These are phyloP conservation scores for Euphrasia arctica DNA, from an alignment of 305 asterid species.

Conservation along the genomic window DNA sequence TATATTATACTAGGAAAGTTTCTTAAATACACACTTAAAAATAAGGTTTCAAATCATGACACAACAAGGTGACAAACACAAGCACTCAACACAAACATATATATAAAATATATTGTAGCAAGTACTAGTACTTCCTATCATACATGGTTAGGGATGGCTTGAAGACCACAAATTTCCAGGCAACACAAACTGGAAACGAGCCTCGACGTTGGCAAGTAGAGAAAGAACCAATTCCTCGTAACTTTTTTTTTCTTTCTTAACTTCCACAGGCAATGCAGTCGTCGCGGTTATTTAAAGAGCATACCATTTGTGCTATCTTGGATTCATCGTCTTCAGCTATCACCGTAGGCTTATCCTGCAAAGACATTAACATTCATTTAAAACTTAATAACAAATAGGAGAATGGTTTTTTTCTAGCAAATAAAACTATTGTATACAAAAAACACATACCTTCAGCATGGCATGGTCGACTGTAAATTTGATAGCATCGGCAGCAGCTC, in stretches of 20 bases:
- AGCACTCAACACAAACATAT: no score
- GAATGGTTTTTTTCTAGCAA: not conserved
- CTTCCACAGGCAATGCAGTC: slow-evolving; percentile 94
- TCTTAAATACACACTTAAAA: not conserved
- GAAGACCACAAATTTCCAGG: not conserved
- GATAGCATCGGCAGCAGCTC: slow-evolving; percentile 97
- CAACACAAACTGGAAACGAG: not conserved
- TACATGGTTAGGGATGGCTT: not conserved
- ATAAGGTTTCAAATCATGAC: not conserved
- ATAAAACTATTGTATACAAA: not conserved
- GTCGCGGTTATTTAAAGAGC: slow-evolving; percentile 71
- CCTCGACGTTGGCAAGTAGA: not conserved
- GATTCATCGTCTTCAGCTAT: slow-evolving; percentile 44
- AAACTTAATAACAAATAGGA: not conserved
- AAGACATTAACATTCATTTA: not conserved
- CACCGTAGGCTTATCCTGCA: slow-evolving; percentile 53
- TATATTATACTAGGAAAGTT: no score
- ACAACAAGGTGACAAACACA: no score
- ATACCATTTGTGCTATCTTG: slow-evolving; percentile 76
- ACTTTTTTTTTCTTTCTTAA: slow-evolving; percentile 19
- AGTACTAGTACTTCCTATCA: not conserved
- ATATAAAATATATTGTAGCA: no score
- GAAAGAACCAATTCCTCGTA: not conserved
- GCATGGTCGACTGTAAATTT: slow-evolving; percentile 85
- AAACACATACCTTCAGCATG: slow-evolving; percentile 48